phyloP scores from a whole-genome alignment of 1,139 yeast species.

The Debaryomyces sp. region DNA sequence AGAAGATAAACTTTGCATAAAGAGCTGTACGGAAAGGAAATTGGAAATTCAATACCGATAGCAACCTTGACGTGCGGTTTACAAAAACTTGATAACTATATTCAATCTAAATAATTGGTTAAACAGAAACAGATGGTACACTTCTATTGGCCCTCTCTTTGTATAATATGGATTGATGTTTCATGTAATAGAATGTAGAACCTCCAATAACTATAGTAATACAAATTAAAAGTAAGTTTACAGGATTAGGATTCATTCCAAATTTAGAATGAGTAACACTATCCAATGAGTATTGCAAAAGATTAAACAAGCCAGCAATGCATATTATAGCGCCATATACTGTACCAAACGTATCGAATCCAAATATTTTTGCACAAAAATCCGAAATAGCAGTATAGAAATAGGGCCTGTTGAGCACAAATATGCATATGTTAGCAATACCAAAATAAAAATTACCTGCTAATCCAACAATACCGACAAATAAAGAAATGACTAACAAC shows the following conservation, averaged over 20 bases:
- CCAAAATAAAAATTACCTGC: conserved; percentile 33
- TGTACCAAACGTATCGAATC: conserved; percentile 52
- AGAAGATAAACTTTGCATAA: background rate
- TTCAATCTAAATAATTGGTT: background rate
- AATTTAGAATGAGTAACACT: conserved; percentile 41
- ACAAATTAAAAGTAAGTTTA: conserved; percentile 32
- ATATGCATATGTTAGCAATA: conserved; percentile 36
- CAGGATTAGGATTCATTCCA: conserved; percentile 46
- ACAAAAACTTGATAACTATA: background rate
- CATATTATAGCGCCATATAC: conserved; percentile 49
- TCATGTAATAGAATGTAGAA: conserved; percentile 32
- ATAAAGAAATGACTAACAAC: conserved; percentile 33
- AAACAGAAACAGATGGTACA: background rate
- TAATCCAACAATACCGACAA: conserved; percentile 42
- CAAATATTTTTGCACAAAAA: conserved; percentile 51
- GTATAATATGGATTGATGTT: conserved; percentile 29
- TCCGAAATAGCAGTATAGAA: conserved; percentile 49
- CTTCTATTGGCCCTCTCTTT: conserved; percentile 18
- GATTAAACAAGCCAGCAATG: conserved; percentile 43
- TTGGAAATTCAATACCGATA: background rate
- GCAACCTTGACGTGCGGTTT: background rate
- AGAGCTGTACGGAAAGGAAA: background rate
- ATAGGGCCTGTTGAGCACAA: conserved; percentile 48
- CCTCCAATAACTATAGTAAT: conserved; percentile 35
- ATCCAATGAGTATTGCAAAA: conserved; percentile 42